phyloP scores from a whole-genome alignment of 1,284 basidiomycete genomes.

The Cryptococcus wingfieldii region DNA sequence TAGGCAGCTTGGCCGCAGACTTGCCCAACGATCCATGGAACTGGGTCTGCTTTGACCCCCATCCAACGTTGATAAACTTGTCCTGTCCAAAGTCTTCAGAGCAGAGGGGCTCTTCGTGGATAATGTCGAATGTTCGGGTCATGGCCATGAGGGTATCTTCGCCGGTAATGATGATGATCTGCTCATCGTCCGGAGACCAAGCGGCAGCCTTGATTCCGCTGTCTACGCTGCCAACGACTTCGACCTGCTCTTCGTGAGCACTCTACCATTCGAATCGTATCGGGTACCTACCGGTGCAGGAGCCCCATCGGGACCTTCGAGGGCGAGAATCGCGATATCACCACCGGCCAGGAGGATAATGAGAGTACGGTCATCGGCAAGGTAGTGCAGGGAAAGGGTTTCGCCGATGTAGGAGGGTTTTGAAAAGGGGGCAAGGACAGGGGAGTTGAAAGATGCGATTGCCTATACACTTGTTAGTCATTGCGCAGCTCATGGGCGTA shows the following conservation, averaged over 20 bases:
- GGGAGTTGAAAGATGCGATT: constrained; percentile 31
- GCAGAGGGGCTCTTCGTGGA: constrained; percentile 71
- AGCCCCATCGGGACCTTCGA: constrained; percentile 55
- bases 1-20: constrained; percentile 58
- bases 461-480: constrained; percentile 11
- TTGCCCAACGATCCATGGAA: constrained; percentile 97
- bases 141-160: constrained; percentile 80
- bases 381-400: constrained; percentile 60
- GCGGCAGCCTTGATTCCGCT: constrained; percentile 73
- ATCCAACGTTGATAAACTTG: constrained; percentile 89
- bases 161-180: constrained; percentile 76
- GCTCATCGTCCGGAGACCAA: constrained; percentile 88
- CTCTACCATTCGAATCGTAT: neutral
- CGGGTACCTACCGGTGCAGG: neutral
- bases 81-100: constrained; percentile 82
- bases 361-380: constrained; percentile 63
- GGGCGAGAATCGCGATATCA: constrained; percentile 65
- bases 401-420: constrained; percentile 46
- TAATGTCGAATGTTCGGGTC: constrained; percentile 81
- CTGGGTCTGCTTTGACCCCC: constrained; percentile 96
- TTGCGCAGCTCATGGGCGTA: neutral
- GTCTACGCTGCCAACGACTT: constrained; percentile 81
- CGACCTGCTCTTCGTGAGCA: constrained; percentile 48
- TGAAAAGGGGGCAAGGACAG: constrained; percentile 32
- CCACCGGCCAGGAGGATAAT: constrained; percentile 66